These are phyloP conservation scores for Aegle marmelos DNA, from an alignment of 345 rosid genomes.

Conservation along the genomic window DNA sequence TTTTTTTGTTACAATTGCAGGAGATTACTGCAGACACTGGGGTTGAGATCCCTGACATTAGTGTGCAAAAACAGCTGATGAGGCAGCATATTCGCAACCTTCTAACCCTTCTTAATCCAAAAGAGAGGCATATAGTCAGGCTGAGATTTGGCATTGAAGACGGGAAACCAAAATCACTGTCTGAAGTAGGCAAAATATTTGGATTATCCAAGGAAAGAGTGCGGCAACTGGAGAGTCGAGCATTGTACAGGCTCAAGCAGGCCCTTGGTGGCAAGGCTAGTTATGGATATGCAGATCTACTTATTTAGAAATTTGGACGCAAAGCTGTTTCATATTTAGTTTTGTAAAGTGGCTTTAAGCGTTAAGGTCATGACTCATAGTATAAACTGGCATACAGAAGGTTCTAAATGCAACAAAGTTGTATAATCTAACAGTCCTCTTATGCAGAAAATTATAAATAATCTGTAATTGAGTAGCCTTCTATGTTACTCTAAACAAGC, in stretches of 20 bases:
- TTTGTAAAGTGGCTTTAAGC: not conserved
- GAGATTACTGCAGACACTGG: constrained; percentile 71
- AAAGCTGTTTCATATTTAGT: not conserved
- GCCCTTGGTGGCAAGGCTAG: constrained; percentile 54
- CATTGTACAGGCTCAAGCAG: constrained; percentile 70
- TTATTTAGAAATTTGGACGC: constrained; percentile 33
- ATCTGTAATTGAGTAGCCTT: not conserved
- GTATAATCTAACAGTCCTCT: not conserved
- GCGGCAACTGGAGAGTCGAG: constrained; percentile 74
- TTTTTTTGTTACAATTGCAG: constrained; percentile 29
- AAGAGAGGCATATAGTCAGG: constrained; percentile 70
- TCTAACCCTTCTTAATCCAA: constrained; percentile 51
- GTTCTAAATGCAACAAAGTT: not conserved
- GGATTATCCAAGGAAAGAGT: constrained; percentile 77
- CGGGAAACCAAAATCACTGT: constrained; percentile 53
- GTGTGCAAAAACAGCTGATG: constrained; percentile 64
- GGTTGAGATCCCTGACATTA: constrained; percentile 56
- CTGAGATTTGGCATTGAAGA: constrained; percentile 76
- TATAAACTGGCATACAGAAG: not conserved
- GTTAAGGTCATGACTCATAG: not conserved
- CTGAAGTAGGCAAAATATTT: constrained; percentile 58
- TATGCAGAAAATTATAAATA: not conserved
- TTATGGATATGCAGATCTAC: constrained; percentile 55
- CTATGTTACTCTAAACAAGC: not conserved
- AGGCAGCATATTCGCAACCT: constrained; percentile 63